Evolutionary conservation across 1,284 basidiomycete genomes (phyloP), one percentile per base, ranked within the genome.

Genomic region (Ustilago cynodontis): DNA sequence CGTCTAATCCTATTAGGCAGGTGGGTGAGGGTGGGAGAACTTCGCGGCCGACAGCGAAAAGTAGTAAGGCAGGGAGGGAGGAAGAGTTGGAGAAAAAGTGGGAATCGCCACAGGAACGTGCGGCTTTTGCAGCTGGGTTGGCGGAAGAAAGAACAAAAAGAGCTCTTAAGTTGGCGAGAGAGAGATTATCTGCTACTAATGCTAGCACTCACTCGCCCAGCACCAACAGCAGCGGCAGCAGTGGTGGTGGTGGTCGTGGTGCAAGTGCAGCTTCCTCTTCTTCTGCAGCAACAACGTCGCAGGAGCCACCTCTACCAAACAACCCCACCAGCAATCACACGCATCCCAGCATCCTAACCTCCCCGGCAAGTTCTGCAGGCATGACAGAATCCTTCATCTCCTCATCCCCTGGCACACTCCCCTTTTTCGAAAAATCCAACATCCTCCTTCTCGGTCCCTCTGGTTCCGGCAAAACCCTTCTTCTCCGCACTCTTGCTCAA

Each of bases 371-470:
- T 1, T 24, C 26, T 8, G 7, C 47, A 49, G 24, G 24, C 26
- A 24, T 26, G 16, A 49, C 11, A 11, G 24, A 10, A 26, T 14
- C 9, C 26, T 65, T 72, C 45, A 62, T 68, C n/a, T 57, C 62
- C 9, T 4, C 66, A 6, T 11, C 16, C 7, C 76, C 76, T 0
- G 64, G 62, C 7, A 61, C 59, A 0, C 62, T 71, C 2, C 66
- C 65, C 2, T 71, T 76, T 14, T 77, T 98, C 62, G 95, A 98
- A 86, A 89, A 91, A 3, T 90, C 94, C n/a, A 90, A 92, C 64
- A 89, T 98, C 58, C 90, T 98, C 28, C 90, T 98, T 72, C 86
- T 97, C 60, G 92, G 92, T 22, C 91, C 89, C 2, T 91, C 92
- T 43, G 93, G 74, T 2, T 56, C 41, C 28, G 79, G 79, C 29